These are phyloP conservation scores for Durio zibethinus DNA, from an alignment of 345 rosid genomes.

Conservation along the genomic window DNA sequence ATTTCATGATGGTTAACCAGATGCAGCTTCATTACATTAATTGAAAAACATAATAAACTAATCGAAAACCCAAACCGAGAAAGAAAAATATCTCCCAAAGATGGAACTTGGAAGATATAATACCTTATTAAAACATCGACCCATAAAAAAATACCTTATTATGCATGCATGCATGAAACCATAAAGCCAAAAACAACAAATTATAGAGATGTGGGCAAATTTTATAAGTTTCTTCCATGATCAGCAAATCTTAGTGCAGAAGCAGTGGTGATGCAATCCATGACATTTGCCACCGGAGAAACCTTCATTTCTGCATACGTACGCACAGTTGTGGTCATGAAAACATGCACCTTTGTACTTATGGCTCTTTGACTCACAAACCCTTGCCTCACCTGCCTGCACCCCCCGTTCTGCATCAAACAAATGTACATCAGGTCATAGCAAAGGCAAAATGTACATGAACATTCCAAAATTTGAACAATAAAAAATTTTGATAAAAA, in stretches of 20 bases:
- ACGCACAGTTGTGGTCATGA: constrained; percentile 33
- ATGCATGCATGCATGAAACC: background rate
- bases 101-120: background rate
- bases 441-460: too few species aligned
- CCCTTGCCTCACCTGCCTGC: constrained; percentile 32
- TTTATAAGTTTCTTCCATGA: background rate
- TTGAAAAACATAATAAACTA: background rate
- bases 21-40: background rate
- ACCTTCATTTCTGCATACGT: constrained; percentile 30
- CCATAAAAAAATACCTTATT: too few species aligned
- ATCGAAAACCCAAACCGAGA: background rate
- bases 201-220: too few species aligned
- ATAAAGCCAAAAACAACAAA: background rate
- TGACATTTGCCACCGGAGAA: constrained; percentile 37
- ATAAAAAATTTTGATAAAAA: too few species aligned
- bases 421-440: too few species aligned
- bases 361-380: constrained; percentile 39
- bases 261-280: constrained; percentile 34
- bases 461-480: too few species aligned
- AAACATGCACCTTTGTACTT: constrained; percentile 26
- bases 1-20: background rate
- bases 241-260: constrained; percentile 29
- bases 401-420: constrained; percentile 12
- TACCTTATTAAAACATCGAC: background rate
- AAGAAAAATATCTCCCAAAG: background rate